A percentile compares a stretch with the other conserved stretches of the same genome.
These are phyloP conservation scores for Colletotrichum brevisporum DNA, from an alignment of 2,329 filamentous ascomycete species.

Conservation along the genomic window DNA sequence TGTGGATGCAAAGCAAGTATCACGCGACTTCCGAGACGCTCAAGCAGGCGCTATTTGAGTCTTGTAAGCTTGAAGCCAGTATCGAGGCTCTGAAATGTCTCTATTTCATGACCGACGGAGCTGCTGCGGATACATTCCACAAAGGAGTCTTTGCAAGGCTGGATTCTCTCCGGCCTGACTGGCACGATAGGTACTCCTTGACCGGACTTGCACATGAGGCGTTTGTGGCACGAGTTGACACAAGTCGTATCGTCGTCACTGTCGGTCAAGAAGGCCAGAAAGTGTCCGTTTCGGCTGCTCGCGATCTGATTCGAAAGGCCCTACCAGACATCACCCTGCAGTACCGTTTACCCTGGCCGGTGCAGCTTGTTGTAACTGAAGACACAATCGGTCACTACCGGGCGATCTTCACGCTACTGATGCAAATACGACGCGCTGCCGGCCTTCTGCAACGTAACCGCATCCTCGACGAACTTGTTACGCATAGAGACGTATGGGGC, in stretches of 20 bases:
- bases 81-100: conserved; percentile 78
- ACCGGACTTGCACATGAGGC: conserved; percentile 83
- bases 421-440: conserved; percentile 82
- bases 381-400: conserved; percentile 77
- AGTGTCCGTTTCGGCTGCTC: conserved; percentile 59
- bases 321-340: conserved; percentile 75
- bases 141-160: conserved; percentile 81
- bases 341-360: conserved; percentile 77
- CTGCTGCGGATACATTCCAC: conserved; percentile 75
- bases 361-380: conserved; percentile 80
- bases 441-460: conserved; percentile 73
- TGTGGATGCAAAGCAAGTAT: conserved; percentile 84
- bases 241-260: conserved; percentile 73
- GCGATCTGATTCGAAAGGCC: conserved; percentile 53
- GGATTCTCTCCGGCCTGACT: conserved; percentile 71
- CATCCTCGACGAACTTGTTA: conserved; percentile 57
- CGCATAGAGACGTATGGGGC: conserved; percentile 53
- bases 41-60: conserved; percentile 75
- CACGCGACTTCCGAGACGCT: conserved; percentile 77
- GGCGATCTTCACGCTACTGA: conserved; percentile 79
- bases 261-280: conserved; percentile 58
- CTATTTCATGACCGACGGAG: conserved; percentile 84
- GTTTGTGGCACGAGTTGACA: conserved; percentile 72
- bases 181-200: conserved; percentile 86
- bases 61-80: conserved; percentile 76